These are phyloP conservation scores for Neoarthrinium moseri DNA, from an alignment of 2,329 filamentous ascomycete species.

Conservation along the genomic window DNA sequence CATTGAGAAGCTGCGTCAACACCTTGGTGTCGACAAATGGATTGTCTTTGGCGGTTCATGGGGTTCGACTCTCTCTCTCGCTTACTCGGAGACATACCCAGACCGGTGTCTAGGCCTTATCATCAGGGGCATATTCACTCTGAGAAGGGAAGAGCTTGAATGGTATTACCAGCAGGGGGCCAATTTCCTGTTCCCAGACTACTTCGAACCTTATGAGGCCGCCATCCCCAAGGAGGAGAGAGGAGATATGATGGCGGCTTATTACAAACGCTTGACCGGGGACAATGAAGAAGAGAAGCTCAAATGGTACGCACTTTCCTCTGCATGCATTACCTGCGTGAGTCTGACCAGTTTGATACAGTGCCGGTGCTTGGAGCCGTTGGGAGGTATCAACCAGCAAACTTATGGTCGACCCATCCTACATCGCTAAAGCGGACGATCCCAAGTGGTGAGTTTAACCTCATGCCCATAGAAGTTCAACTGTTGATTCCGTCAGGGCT, in stretches of 20 bases:
- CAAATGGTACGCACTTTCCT: slow-evolving; percentile 19
- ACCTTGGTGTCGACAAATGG: slow-evolving; percentile 36
- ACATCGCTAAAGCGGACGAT: slow-evolving; percentile 22
- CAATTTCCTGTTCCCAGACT: slow-evolving; percentile 35
- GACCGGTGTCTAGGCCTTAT: slow-evolving; percentile 29
- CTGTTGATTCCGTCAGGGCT: slow-evolving; percentile 13
- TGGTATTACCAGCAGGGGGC: slow-evolving; percentile 31
- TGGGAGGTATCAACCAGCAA: slow-evolving; percentile 26
- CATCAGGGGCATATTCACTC: slow-evolving; percentile 33
- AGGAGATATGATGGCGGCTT: slow-evolving; percentile 32
- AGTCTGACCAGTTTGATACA: slow-evolving; percentile 8
- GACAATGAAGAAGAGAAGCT: slow-evolving; percentile 28
- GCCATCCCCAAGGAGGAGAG: slow-evolving; percentile 35
- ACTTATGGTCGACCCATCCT: slow-evolving; percentile 23
- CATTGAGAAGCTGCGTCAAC: slow-evolving; percentile 34
- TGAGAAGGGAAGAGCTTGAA: slow-evolving; percentile 33
- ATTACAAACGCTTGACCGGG: slow-evolving; percentile 37
- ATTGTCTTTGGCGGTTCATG: slow-evolving; percentile 40
- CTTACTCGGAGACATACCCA: slow-evolving; percentile 37
- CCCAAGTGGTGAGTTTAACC: slow-evolving; percentile 20
- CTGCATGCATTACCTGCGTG: background rate
- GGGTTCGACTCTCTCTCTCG: slow-evolving; percentile 37
- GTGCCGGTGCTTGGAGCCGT: slow-evolving; percentile 23
- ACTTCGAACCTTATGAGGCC: slow-evolving; percentile 32
- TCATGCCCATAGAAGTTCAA: background rate